Evolutionary conservation across 768 basidiomycete genomes (phyloP).

Genomic region (Tulasnella sp.): DNA sequence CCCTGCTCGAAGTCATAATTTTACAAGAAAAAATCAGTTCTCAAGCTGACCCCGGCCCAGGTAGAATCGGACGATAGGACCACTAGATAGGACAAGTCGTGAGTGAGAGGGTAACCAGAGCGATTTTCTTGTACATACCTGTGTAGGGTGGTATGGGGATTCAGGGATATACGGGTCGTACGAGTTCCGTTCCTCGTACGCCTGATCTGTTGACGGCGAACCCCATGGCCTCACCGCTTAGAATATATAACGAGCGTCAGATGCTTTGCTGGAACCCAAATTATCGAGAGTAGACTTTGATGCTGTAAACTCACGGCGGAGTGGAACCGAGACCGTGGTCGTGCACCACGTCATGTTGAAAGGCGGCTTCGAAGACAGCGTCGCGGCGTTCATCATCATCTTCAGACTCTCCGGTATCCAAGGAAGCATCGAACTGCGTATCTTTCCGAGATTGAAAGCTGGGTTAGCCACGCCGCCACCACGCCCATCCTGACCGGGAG

Average conservation of each 20-base stretch:
- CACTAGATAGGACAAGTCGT: background rate
- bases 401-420: constrained; percentile 9
- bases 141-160: constrained; percentile 9
- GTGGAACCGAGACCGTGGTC: background rate
- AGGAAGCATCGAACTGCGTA: background rate
- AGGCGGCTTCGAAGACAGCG: background rate
- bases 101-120: background rate
- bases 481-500: no score
- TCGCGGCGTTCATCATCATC: background rate
- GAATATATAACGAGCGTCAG: no score
- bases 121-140: background rate
- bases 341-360: background rate
- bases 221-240: constrained; percentile 11
- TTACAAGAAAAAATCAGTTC: no score
- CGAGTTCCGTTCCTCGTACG: constrained; percentile 8
- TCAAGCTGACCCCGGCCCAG: background rate
- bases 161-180: background rate
- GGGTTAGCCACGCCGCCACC: no score
- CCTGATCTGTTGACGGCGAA: background rate
- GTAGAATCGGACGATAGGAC: background rate
- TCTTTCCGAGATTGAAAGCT: no score
- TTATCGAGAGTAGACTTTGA: background rate
- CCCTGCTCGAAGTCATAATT: no score
- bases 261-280: no score
- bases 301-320: constrained; percentile 2